A percentile compares a stretch with the other conserved stretches of the same genome.
Evolutionary conservation across 108 stramenopile genomes (phyloP).

Genomic region (Cyclotella kingstonii): DNA sequence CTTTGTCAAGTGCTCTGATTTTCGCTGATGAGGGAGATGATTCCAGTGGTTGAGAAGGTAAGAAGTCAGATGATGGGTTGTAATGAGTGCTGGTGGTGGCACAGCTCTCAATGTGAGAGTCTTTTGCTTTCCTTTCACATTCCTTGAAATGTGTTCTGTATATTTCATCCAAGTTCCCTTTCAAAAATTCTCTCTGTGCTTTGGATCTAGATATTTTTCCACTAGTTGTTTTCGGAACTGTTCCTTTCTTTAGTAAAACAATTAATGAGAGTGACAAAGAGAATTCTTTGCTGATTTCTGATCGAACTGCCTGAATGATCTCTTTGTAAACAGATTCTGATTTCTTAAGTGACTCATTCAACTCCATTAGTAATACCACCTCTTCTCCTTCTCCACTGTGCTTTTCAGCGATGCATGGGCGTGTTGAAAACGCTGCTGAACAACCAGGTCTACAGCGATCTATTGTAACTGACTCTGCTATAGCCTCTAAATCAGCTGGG

Average conservation of each 20-base stretch:
- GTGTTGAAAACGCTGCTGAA: slow-evolving; percentile 91
- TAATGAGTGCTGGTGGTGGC: background rate
- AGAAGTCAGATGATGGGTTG: background rate
- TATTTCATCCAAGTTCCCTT: slow-evolving; percentile 58
- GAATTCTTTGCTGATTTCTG: slow-evolving; percentile 77
- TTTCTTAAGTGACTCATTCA: slow-evolving; percentile 61
- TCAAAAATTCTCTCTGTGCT: slow-evolving; percentile 79
- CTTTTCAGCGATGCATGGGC: slow-evolving; percentile 32
- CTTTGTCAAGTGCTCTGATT: slow-evolving; percentile 51
- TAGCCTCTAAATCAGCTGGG: slow-evolving; percentile 97
- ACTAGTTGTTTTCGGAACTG: slow-evolving; percentile 96
- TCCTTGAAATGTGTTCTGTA: slow-evolving; percentile 52
- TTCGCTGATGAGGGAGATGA: slow-evolving; percentile 9
- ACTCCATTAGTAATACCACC: slow-evolving; percentile 79
- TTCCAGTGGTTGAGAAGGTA: background rate
- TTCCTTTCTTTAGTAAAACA: slow-evolving; percentile 79
- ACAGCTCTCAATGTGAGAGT: background rate
- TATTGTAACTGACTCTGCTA: slow-evolving; percentile 76
- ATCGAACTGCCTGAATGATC: slow-evolving; percentile 52
- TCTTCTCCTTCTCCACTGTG: slow-evolving; percentile 58
- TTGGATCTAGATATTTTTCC: slow-evolving; percentile 97
- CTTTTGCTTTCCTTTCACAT: background rate
- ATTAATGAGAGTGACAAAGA: slow-evolving; percentile 70
- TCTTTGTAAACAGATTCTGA: slow-evolving; percentile 38
- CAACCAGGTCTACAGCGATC: slow-evolving; percentile 90